Conservation (phyloP, 2,329 filamentous ascomycete species). For the Elsinoe ampelina region DNA sequence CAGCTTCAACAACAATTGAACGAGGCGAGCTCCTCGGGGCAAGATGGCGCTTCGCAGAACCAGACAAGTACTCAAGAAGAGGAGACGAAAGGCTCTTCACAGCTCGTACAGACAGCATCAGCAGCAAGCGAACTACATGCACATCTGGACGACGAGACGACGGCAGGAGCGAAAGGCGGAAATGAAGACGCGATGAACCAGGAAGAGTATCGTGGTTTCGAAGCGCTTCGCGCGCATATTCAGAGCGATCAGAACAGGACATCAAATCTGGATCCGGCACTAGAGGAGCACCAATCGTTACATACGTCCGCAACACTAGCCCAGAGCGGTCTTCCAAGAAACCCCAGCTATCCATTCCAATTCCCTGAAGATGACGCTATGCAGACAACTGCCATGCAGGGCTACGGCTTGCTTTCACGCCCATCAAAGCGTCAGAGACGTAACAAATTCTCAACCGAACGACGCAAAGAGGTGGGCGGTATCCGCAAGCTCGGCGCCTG, state of each 20-base stretch:
- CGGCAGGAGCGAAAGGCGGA: neutral
- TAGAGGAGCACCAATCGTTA: neutral
- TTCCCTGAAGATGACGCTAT: slow-evolving; percentile 11
- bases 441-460: slow-evolving; percentile 46
- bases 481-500: slow-evolving; percentile 53
- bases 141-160: neutral
- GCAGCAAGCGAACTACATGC: slow-evolving; percentile 16
- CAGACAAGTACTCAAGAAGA: neutral
- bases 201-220: neutral
- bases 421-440: slow-evolving; percentile 40
- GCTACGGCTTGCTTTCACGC: slow-evolving; percentile 22
- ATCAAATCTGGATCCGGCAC: neutral
- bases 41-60: neutral
- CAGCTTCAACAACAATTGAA: slow-evolving; percentile 17
- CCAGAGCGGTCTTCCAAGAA: slow-evolving; percentile 14
- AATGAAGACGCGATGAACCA: neutral
- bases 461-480: slow-evolving; percentile 50
- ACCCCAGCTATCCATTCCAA: slow-evolving; percentile 15
- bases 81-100: slow-evolving; percentile 1
- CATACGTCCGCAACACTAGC: slow-evolving; percentile 13
- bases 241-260: neutral
- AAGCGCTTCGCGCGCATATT: neutral
- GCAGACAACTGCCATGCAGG: neutral
- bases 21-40: slow-evolving; percentile 9
- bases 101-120: slow-evolving; percentile 18